A percentile compares a stretch with the other conserved stretches of the same genome.
phyloP scores from a whole-genome alignment of 2,329 filamentous ascomycete species.

The Aaosphaeria arxii region DNA sequence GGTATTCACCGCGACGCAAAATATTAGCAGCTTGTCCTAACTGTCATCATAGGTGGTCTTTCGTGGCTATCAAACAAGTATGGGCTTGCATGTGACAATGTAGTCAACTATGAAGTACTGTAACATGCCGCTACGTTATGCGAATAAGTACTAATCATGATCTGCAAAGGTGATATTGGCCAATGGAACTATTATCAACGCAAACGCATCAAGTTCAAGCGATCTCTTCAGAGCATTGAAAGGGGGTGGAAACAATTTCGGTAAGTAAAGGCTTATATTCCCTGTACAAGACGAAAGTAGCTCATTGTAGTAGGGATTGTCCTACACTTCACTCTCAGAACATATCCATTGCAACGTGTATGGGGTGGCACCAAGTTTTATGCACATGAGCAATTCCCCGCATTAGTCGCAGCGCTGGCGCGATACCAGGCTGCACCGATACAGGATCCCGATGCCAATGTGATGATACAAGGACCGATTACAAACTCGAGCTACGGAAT shows the following conservation, averaged over 20 bases:
- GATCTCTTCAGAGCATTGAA: conserved; percentile 33
- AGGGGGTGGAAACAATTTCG: conserved; percentile 37
- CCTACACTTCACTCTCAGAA: not conserved
- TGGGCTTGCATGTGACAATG: conserved; percentile 32
- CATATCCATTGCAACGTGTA: not conserved
- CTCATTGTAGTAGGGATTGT: not conserved
- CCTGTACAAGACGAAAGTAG: not conserved
- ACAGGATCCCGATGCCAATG: not conserved
- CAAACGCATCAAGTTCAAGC: conserved; percentile 18
- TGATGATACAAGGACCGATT: not conserved
- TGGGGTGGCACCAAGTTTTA: not conserved
- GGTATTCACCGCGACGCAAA: conserved; percentile 8
- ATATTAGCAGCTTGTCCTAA: not conserved
- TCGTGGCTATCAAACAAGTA: conserved; percentile 29
- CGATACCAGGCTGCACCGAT: not conserved
- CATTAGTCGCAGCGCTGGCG: not conserved
- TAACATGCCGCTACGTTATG: not conserved
- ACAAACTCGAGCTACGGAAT: not conserved
- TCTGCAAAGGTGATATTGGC: conserved; percentile 37
- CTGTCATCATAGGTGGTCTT: conserved; percentile 24
- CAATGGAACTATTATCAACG: conserved; percentile 28
- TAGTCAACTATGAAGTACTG: conserved; percentile 36
- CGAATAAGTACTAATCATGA: not conserved
- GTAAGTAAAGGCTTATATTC: conserved; percentile 2
- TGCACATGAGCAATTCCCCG: not conserved